These are phyloP conservation scores for Solanum lycopersicoides DNA, from an alignment of 257 asterid genomes.

Conservation along the genomic window DNA sequence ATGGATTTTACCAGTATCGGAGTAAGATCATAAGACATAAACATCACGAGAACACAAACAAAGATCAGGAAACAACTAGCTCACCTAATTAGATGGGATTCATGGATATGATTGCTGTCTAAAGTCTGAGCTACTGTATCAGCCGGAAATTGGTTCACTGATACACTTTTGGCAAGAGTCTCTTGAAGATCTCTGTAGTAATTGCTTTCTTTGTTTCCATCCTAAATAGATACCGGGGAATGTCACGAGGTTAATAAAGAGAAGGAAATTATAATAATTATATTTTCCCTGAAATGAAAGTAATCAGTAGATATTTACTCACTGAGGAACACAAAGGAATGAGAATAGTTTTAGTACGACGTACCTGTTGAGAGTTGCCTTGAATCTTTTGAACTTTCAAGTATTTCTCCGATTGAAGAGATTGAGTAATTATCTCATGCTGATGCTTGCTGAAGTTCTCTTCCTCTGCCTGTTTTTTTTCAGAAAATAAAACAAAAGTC, in stretches of 20 bases:
- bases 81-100: neutral
- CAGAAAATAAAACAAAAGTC: neutral
- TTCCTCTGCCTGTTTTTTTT: neutral
- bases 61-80: neutral
- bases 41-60: neutral
- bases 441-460: neutral
- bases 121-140: neutral
- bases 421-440: neutral
- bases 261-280: neutral
- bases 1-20: neutral
- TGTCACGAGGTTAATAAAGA: neutral
- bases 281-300: neutral
- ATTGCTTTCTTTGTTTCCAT: neutral
- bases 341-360: neutral
- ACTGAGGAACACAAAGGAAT: neutral
- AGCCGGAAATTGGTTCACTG: neutral
- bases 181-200: neutral
- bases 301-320: neutral
- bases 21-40: neutral
- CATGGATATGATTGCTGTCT: neutral
- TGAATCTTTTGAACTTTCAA: neutral
- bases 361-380: neutral
- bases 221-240: neutral
- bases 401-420: neutral
- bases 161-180: neutral